Conservation (phyloP, 1,284 basidiomycete genomes). For the Trichosporon asahii region DNA sequence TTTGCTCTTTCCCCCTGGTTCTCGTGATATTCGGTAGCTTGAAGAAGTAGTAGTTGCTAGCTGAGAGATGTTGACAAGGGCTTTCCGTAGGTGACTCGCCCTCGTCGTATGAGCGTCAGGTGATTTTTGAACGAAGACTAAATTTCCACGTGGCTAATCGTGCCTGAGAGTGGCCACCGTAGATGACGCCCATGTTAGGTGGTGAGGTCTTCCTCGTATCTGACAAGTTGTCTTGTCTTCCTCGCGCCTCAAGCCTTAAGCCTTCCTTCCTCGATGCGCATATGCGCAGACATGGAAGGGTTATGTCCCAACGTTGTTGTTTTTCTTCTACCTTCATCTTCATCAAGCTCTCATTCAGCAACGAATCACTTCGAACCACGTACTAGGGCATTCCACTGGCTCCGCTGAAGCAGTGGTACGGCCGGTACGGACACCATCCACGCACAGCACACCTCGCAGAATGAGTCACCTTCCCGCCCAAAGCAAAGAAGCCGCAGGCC, state of each 20-base stretch:
- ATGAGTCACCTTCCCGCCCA: too few relatives aligned
- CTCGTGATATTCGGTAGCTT: background rate
- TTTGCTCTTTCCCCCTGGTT: constrained; percentile 9
- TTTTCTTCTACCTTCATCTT: too few relatives aligned
- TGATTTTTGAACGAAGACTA: background rate
- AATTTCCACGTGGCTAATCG: background rate
- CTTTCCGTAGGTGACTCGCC: constrained; percentile 1
- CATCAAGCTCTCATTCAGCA: too few relatives aligned
- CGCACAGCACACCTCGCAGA: too few relatives aligned
- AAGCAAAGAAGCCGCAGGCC: background rate
- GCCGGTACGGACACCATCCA: too few relatives aligned
- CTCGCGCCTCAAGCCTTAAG: background rate
- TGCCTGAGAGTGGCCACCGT: constrained; percentile 1
- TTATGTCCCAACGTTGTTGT: too few relatives aligned
- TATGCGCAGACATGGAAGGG: background rate
- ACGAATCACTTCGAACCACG: too few relatives aligned
- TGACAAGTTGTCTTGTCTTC: background rate
- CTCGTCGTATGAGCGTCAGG: background rate
- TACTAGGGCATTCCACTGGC: too few relatives aligned
- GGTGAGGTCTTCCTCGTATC: background rate
- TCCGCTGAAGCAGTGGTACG: too few relatives aligned
- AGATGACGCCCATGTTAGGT: background rate
- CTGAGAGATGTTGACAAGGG: background rate
- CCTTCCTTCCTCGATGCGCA: background rate
- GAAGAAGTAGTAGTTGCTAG: background rate